phyloP scores from a whole-genome alignment of 768 basidiomycete species.

The Nidula microcarpa region DNA sequence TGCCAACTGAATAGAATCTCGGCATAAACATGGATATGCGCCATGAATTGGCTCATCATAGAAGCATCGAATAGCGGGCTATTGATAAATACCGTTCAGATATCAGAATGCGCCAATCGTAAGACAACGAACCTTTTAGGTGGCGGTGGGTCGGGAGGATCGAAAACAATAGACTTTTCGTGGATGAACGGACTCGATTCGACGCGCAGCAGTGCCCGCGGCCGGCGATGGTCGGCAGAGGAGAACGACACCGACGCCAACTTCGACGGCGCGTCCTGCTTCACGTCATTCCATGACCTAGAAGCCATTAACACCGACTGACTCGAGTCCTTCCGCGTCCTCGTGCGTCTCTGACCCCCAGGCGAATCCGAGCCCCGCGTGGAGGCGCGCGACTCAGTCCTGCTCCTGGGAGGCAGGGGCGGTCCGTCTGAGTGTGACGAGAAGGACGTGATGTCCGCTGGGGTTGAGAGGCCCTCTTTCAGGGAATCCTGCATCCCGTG shows the following conservation, averaged over 20 bases:
- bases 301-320: slow-evolving; percentile 28
- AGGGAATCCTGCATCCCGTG: slow-evolving; percentile 53
- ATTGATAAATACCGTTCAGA: slow-evolving; percentile 1
- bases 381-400: neutral
- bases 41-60: slow-evolving; percentile 37
- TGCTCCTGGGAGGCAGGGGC: neutral
- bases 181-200: slow-evolving; percentile 17
- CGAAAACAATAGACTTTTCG: slow-evolving; percentile 31
- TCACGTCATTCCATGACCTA: slow-evolving; percentile 54
- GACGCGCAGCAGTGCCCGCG: slow-evolving; percentile 38
- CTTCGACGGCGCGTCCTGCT: slow-evolving; percentile 18
- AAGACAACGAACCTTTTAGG: neutral
- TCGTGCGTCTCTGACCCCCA: slow-evolving; percentile 7
- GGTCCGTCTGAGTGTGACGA: neutral
- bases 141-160: slow-evolving; percentile 17
- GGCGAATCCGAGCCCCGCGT: slow-evolving; percentile 7
- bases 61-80: slow-evolving; percentile 28
- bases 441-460: slow-evolving; percentile 6
- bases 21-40: slow-evolving; percentile 69
- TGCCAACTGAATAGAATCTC: slow-evolving; percentile 76
- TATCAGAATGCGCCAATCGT: neutral
- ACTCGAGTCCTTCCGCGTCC: slow-evolving; percentile 24
- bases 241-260: slow-evolving; percentile 36
- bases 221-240: slow-evolving; percentile 37
- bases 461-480: slow-evolving; percentile 38